These are phyloP conservation scores for Zoysia matrella DNA, from an alignment of 202 grass and related monocot species.

Conservation along the genomic window DNA sequence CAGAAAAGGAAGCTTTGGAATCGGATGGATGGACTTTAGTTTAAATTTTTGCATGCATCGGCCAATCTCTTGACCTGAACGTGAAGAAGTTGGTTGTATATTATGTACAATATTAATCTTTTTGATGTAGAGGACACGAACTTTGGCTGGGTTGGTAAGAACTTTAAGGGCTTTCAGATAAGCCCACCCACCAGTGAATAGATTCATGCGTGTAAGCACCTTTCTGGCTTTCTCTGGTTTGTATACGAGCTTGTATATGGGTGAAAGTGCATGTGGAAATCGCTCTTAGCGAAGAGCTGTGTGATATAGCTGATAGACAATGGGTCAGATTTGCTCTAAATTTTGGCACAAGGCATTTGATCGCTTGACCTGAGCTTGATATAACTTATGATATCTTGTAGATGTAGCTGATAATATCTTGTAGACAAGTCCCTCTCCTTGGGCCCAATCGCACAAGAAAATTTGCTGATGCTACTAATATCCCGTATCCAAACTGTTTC, in stretches of 20 bases:
- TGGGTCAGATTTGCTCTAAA: too few species aligned
- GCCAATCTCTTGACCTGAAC: background rate
- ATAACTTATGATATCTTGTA: background rate
- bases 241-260: background rate
- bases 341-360: background rate
- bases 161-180: background rate
- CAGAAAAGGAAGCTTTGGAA: constrained; percentile 29
- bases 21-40: background rate
- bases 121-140: background rate
- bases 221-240: background rate
- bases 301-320: background rate
- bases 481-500: background rate
- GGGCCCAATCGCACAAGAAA: background rate
- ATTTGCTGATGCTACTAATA: too few species aligned
- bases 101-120: background rate
- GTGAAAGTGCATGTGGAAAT: background rate
- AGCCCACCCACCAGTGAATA: too few species aligned
- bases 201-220: background rate
- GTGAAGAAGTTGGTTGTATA: background rate
- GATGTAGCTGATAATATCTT: background rate
- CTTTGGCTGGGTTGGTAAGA: background rate
- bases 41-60: constrained; percentile 20
- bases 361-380: constrained; percentile 26
- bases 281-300: too few species aligned
- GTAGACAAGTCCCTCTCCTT: background rate